Conservation (phyloP, 2,329 filamentous ascomycete species). For the Daldinia eschscholtzii region DNA sequence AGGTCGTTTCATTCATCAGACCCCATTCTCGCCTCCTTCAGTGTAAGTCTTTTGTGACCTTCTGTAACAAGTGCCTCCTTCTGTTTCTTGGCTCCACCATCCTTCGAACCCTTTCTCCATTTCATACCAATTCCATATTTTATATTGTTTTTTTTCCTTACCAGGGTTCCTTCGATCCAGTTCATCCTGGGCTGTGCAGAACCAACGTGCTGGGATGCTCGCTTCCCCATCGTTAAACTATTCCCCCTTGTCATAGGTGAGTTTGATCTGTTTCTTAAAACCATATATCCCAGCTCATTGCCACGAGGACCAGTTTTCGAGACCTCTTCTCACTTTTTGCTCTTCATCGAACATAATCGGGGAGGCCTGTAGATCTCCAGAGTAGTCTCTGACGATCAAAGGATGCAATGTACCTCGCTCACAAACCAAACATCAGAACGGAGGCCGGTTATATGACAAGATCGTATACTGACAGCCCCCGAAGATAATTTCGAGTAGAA, state of each 20-base stretch:
- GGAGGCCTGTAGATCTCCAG: conserved; percentile 33
- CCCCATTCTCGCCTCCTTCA: conserved; percentile 40
- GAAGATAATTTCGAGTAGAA: conserved; percentile 51
- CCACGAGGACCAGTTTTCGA: conserved; percentile 41
- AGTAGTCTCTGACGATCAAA: conserved; percentile 38
- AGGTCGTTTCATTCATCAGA: conserved; percentile 36
- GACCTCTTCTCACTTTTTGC: conserved; percentile 39
- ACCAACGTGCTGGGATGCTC: conserved; percentile 53
- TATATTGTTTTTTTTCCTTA: conserved; percentile 45
- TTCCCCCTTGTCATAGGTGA: conserved; percentile 53
- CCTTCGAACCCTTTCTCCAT: conserved; percentile 39
- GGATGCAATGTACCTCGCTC: conserved; percentile 44
- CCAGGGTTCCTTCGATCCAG: conserved; percentile 46
- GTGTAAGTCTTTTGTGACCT: conserved; percentile 39
- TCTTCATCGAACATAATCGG: conserved; percentile 24
- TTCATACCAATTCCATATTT: conserved; percentile 44
- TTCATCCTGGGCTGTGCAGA: conserved; percentile 49
- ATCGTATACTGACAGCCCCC: conserved; percentile 46
- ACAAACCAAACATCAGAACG: conserved; percentile 37
- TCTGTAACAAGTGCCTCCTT: conserved; percentile 45
- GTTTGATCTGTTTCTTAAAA: conserved; percentile 40
- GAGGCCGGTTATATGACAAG: conserved; percentile 34
- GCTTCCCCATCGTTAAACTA: conserved; percentile 48
- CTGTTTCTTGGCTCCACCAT: conserved; percentile 42
- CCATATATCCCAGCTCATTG: conserved; percentile 45